Base-by-base conservation (phyloP, 202 grass and related monocot genomes). In the Eragrostis tef region DNA sequence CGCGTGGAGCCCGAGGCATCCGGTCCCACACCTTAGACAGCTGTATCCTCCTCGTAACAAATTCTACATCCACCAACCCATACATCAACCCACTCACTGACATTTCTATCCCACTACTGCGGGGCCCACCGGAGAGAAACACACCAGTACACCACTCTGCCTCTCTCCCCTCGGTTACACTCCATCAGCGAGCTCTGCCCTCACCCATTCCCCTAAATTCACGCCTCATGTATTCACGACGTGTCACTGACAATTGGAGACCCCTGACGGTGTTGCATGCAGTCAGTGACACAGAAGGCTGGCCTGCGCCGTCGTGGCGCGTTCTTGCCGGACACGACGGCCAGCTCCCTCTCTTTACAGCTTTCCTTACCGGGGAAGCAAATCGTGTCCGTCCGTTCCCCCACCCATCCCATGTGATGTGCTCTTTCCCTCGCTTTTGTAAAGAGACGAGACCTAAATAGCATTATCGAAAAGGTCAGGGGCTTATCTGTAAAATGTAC, bases 301-400 rank as follows among this genome's bases (percentile, higher is more conserved):
- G 3, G 10, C 4, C 1, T 26, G 58, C 25, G 29, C 62, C 26
- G 15, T 17, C 14, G 5, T 31, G 1, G 31, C 31, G 29, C 63
- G 36, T 66, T 16, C 31, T 20, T 66, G 34, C 2, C 34, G 16
- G 63, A 42, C 42, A 12, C 67, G 34, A 19, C 78, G 58, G 79
- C 86, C 81, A 48, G 64, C 71, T 65, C 70, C 53, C 19, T 56
- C 42, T 45, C 58, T 58, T 78, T 77, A 78, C 74, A 64, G 86
- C 89, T 84, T 89, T 80, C 79, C 83, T 89, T 89, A 51, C 52
- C 44, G 79, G 72, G 34, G 79, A 91, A 86, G 82, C 78, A 63
- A 83, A 88, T 88, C 83, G 34, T 61, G 59, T 78, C 91, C 78
- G 83, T 83, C 84, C 86, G 54, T 82, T 42, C 53, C 62, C 29